Evolutionary conservation across 257 asterid species (phyloP), one percentile per base, ranked within the genome.

Genomic region (Asclepias syriaca): DNA sequence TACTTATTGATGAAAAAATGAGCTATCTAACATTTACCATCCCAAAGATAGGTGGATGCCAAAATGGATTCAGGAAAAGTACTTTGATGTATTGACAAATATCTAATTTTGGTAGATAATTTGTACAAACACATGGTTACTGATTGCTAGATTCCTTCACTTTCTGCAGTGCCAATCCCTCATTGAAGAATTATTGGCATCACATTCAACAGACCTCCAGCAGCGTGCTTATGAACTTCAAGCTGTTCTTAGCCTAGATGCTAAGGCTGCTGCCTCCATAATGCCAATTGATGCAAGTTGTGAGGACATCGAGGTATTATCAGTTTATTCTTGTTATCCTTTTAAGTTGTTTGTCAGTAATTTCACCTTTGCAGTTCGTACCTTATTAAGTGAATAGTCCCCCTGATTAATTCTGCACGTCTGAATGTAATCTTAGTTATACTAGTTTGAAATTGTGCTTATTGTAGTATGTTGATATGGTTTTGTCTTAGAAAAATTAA

Each of bases 201-300:
- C 98, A 56, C 85, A 87, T 82, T 95, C 98, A 59, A 95, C 99
- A 11, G 98, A 92, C 81, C 87, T 95, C 77, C 99, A 95, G 86
- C 98, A 95, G 86, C 98, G 99, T 77, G 99, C 96, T 64, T 92
- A 92, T 80, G 98, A 95, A 82, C 91, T 92, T 77, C 96, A 92
- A 85, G 91, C 94, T 48, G 81, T 95, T 80, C 80, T 87, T 71
- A 74, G 79, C 69, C 83, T 95, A 76, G 97, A 90, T 86, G 87
- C 96, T 72, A 87, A 51, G 57, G 89, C 88, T 56, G 81, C 88
- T 40, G 83, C 86, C 77, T 79, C 83, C 80, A 80, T 92, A 79
- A 88, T 95, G 90, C 95, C 98, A 61, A 79, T 81, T 83, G 89
- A 95, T 84, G 90, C 98, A 58, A 88, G 92, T 75, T 90, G 96